These are phyloP conservation scores for Gynochthodes officinalis DNA, from an alignment of 257 asterid genomes.

Conservation along the genomic window DNA sequence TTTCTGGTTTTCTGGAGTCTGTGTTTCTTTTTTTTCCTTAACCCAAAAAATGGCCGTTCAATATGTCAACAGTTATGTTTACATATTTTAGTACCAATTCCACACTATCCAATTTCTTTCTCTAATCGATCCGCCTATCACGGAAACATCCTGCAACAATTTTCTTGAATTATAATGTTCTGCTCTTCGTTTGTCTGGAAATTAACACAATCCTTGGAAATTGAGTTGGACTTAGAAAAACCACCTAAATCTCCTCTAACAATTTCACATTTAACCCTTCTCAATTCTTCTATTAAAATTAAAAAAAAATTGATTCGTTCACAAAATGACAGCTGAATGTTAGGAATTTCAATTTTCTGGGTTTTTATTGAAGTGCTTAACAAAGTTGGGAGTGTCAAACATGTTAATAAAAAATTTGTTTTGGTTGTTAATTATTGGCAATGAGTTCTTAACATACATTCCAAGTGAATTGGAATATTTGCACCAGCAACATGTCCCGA, in stretches of 20 bases:
- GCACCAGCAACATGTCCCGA: constrained; percentile 34
- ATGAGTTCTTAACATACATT: constrained; percentile 48
- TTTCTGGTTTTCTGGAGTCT: not conserved
- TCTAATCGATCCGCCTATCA: constrained; percentile 54
- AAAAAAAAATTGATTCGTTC: constrained; percentile 11
- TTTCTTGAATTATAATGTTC: not conserved
- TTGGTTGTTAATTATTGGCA: constrained; percentile 33
- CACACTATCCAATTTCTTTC: constrained; percentile 17
- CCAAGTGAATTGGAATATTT: constrained; percentile 42
- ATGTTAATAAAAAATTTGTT: constrained; percentile 11
- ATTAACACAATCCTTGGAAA: constrained; percentile 17
- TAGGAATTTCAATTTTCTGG: constrained; percentile 9
- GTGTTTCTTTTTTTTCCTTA: not conserved
- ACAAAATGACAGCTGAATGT: constrained; percentile 1
- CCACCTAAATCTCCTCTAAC: not conserved
- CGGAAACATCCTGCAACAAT: constrained; percentile 37
- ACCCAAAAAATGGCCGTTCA: constrained; percentile 2
- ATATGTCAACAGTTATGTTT: constrained; percentile 1
- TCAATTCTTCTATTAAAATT: too few relatives aligned
- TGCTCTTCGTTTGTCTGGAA: constrained; percentile 8
- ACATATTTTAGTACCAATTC: not conserved
- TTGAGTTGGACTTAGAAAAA: constrained; percentile 12
- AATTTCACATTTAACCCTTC: constrained; percentile 10
- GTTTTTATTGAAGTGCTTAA: constrained; percentile 19
- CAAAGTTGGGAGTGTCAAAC: constrained; percentile 18